These are phyloP conservation scores for Stemphylium beticola DNA, from an alignment of 2,329 filamentous ascomycete species.

Conservation along the genomic window DNA sequence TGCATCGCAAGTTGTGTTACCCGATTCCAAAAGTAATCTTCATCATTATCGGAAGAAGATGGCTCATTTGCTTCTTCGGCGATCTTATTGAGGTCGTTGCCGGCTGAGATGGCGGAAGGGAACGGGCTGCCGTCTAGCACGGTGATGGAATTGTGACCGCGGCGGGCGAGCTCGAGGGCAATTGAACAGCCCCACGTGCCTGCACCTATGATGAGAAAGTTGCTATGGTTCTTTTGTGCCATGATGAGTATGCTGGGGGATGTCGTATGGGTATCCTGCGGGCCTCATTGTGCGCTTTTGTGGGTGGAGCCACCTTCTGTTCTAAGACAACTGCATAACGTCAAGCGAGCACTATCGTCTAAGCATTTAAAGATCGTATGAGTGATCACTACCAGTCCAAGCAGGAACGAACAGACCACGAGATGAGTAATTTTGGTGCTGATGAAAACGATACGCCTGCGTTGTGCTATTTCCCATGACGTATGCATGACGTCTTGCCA, in stretches of 20 bases:
- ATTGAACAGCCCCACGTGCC: conserved; percentile 60
- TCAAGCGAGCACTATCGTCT: not conserved
- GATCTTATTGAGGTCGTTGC: conserved; percentile 59
- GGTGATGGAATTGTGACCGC: conserved; percentile 54
- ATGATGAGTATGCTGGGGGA: not conserved
- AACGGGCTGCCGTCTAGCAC: conserved; percentile 54
- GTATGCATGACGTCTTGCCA: not conserved
- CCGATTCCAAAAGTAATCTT: conserved; percentile 45
- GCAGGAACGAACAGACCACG: too few relatives aligned
- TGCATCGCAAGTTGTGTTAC: conserved; percentile 47
- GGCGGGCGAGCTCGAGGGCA: conserved; percentile 56
- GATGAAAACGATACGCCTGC: not conserved
- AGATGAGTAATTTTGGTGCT: too few relatives aligned
- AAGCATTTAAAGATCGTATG: too few relatives aligned
- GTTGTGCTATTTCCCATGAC: not conserved
- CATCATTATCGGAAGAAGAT: conserved; percentile 34
- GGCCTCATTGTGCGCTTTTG: conserved; percentile 8
- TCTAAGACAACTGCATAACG: conserved; percentile 1
- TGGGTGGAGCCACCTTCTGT: conserved; percentile 7
- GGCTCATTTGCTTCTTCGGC: conserved; percentile 44
- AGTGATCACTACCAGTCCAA: not conserved
- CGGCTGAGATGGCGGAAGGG: conserved; percentile 55
- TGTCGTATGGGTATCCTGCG: not conserved
- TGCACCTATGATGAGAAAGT: conserved; percentile 55
- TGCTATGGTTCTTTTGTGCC: conserved; percentile 5